phyloP scores from a whole-genome alignment of 2,329 filamentous ascomycete genomes.

The Raffaelea albimanens region DNA sequence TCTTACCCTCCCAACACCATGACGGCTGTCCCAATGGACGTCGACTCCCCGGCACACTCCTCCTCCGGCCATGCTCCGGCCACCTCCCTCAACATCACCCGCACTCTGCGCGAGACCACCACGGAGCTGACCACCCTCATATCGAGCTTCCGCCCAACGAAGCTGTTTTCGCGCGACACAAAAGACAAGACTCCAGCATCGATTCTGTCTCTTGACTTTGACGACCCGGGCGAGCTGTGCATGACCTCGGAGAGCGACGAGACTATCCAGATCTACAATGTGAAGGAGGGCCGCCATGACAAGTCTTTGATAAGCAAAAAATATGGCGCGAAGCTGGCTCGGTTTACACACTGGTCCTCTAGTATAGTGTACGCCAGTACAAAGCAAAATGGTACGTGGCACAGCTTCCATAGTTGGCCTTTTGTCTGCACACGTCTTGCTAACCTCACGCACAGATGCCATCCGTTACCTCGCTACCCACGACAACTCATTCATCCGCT shows the following conservation, averaged over 20 bases:
- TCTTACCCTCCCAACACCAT: conserved; percentile 20
- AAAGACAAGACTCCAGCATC: conserved; percentile 48
- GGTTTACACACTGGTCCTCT: conserved; percentile 85
- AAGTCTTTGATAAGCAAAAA: conserved; percentile 92
- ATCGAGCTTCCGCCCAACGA: conserved; percentile 66
- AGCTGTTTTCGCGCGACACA: conserved; percentile 53
- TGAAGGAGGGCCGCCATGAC: conserved; percentile 79
- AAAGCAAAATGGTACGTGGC: conserved; percentile 69
- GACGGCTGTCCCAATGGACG: conserved; percentile 48
- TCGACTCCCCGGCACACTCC: conserved; percentile 32
- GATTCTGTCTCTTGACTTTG: conserved; percentile 89
- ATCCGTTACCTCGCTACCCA: conserved; percentile 84
- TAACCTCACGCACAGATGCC: conserved; percentile 45
- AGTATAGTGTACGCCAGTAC: conserved; percentile 94
- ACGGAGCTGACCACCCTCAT: conserved; percentile 72
- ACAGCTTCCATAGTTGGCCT: background rate
- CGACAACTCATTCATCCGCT: conserved; percentile 92
- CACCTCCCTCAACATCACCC: conserved; percentile 38
- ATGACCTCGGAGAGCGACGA: conserved; percentile 91
- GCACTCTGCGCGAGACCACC: conserved; percentile 37
- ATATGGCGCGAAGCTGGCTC: conserved; percentile 88
- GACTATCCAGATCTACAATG: conserved; percentile 90
- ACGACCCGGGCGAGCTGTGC: conserved; percentile 86
- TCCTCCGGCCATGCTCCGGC: conserved; percentile 27
- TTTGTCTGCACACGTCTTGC: background rate